These are phyloP conservation scores for Mucor lusitanicus DNA, from an alignment of 371 early-diverging fungal genomes.

Conservation along the genomic window DNA sequence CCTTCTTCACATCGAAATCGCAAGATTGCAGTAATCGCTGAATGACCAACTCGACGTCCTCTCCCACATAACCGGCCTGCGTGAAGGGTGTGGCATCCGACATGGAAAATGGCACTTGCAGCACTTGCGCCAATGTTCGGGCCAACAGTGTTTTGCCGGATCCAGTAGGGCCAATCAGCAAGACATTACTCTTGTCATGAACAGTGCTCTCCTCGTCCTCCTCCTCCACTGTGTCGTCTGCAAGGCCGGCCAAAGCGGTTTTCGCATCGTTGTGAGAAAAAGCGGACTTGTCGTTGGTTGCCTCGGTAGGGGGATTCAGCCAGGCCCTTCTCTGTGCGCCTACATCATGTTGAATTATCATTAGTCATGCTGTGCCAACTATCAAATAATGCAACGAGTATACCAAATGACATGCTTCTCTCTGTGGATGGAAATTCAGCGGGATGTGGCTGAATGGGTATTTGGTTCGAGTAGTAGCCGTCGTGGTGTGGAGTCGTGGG, in stretches of 20 bases:
- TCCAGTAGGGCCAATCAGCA: constrained; percentile 86
- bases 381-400: not conserved
- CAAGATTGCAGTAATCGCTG: constrained; percentile 85
- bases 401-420: constrained; percentile 13
- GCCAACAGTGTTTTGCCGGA: constrained; percentile 85
- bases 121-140: constrained; percentile 79
- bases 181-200: constrained; percentile 89
- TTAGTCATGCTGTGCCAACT: constrained; percentile 6
- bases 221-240: constrained; percentile 7
- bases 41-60: constrained; percentile 90
- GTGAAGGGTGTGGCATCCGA: constrained; percentile 94
- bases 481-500: constrained; percentile 20
- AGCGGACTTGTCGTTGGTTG: not conserved
- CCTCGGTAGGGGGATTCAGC: constrained; percentile 40
- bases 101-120: constrained; percentile 90
- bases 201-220: constrained; percentile 42
- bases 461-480: constrained; percentile 25
- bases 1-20: constrained; percentile 84
- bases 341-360: not conserved
- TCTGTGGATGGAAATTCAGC: constrained; percentile 21
- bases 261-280: not conserved
- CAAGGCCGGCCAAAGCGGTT: not conserved
- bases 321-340: constrained; percentile 33
- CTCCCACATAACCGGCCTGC: constrained; percentile 94
- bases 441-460: constrained; percentile 21